Evolutionary conservation across 1,284 basidiomycete species (phyloP), one percentile per base, ranked within the genome.

Genomic region (Microbotryum lychnidis-dioicae): DNA sequence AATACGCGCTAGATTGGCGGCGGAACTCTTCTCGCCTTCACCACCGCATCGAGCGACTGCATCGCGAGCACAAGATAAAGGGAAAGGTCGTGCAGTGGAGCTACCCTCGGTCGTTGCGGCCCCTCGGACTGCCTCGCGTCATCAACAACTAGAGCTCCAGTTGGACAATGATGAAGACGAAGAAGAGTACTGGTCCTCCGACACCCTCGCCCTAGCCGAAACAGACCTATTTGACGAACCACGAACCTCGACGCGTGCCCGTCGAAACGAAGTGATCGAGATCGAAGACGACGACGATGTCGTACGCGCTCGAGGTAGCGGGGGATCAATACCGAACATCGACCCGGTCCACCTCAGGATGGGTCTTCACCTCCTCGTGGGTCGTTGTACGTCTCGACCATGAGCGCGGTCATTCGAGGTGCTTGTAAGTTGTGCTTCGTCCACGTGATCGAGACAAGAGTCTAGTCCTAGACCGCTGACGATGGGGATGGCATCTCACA

Each of bases 351-450:
- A 27, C 63, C 63, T 16, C 37, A 31, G 31, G 51, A 65, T 29
- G 63, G 63, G 4, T 56, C 53, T 14, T 56, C 54, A 6, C 63
- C 63, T 33, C 63, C 63, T 6, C 46, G 31, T 23, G 60, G 51
- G 14, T 54, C 51, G 12, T 18, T 65, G 42, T 65, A 49, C 57
- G 51, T 65, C 20, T 59, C 57, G 44, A 59, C 57, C 20, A 50
- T 65, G 57, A 27, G 54, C 25, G 23, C 44, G 10, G 63, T 50
- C 25, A 62, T 16, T 14, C 48, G 27, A 18, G 51, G 52, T 45
- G 63, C 60, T 9, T 65, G 63, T 65, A 37, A 45, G 63, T 57
- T 20, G 2, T 14, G 4, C 21, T 42, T 44, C 33, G n/a, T 48
- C 18, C 16, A 29, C 50, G 31, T 37, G 12, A 16, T 49, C 33